phyloP scores from a whole-genome alignment of 2,329 filamentous ascomycete species.

The Neonectria punicea region DNA sequence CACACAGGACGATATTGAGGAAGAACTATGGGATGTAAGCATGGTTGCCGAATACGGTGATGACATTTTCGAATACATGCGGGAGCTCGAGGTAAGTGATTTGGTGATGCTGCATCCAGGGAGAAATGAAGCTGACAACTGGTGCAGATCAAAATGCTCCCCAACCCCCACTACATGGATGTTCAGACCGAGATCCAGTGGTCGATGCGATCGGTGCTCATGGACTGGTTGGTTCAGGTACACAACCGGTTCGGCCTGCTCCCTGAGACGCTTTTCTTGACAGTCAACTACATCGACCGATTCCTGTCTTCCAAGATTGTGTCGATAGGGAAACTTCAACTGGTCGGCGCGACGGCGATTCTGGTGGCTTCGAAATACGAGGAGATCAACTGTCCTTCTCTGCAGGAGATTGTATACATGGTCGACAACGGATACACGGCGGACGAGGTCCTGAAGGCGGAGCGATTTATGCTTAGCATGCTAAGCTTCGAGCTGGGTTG shows the following conservation, averaged over 20 bases:
- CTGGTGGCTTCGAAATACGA: constrained; percentile 98
- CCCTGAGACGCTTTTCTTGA: constrained; percentile 93
- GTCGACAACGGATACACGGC: constrained; percentile 89
- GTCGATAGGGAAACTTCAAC: constrained; percentile 92
- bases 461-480: constrained; percentile 98
- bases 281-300: constrained; percentile 96
- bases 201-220: constrained; percentile 97
- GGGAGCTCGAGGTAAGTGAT: constrained; percentile 78
- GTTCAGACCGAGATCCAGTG: constrained; percentile 97
- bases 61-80: constrained; percentile 95
- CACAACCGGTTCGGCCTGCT: constrained; percentile 91
- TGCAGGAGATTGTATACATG: constrained; percentile 98
- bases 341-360: constrained; percentile 94
- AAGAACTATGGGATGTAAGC: constrained; percentile 91
- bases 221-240: constrained; percentile 98
- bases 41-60: constrained; percentile 98
- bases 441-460: constrained; percentile 95
- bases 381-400: constrained; percentile 96
- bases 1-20: constrained; percentile 80
- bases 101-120: neutral
- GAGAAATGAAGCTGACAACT: constrained; percentile 36
- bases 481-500: constrained; percentile 94
- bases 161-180: constrained; percentile 96
- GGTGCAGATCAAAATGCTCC: constrained; percentile 77
- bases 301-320: constrained; percentile 96